Evolutionary conservation across 2,329 filamentous ascomycete genomes (phyloP).

Genomic region (Stagonosporopsis rhizophila): DNA sequence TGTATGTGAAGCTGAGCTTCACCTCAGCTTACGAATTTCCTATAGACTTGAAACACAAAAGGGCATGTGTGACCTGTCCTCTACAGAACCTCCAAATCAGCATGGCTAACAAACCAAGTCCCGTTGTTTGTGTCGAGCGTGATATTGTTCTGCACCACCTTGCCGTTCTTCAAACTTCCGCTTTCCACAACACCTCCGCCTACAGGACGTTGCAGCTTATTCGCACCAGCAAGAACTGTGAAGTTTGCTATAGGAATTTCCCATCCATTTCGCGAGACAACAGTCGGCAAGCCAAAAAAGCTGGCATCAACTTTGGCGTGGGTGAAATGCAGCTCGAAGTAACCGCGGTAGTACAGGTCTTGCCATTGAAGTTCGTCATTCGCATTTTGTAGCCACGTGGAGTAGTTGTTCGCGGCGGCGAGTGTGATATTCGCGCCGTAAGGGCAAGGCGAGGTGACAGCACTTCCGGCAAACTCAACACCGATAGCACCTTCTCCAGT

Average conservation of each 20-base stretch:
- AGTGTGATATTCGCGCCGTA: slow-evolving; percentile 67
- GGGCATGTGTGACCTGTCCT: no score
- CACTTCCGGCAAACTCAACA: slow-evolving; percentile 67
- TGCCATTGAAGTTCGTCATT: slow-evolving; percentile 76
- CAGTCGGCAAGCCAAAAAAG: slow-evolving; percentile 70
- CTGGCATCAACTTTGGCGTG: slow-evolving; percentile 64
- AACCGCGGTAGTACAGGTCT: slow-evolving; percentile 76
- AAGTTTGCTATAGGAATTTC: slow-evolving; percentile 75
- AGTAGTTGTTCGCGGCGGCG: slow-evolving; percentile 56
- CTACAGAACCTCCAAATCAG: slow-evolving; percentile 34
- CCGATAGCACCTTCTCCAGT: slow-evolving; percentile 54
- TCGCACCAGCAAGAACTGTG: slow-evolving; percentile 68
- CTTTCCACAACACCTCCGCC: slow-evolving; percentile 61
- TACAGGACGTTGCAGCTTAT: slow-evolving; percentile 61
- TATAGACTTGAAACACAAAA: no score
- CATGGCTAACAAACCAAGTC: slow-evolving; percentile 45
- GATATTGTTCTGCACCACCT: slow-evolving; percentile 42
- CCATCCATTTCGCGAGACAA: slow-evolving; percentile 65
- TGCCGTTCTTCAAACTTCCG: slow-evolving; percentile 62
- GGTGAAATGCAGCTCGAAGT: slow-evolving; percentile 68
- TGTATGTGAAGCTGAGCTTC: no score
- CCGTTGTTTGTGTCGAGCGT: slow-evolving; percentile 46
- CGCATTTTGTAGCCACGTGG: slow-evolving; percentile 43
- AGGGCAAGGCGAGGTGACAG: slow-evolving; percentile 67
- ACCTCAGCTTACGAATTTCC: no score